Evolutionary conservation across 164 flowering plant species (phyloP), one percentile per base, ranked within the genome.

Genomic region (Saururus chinensis): DNA sequence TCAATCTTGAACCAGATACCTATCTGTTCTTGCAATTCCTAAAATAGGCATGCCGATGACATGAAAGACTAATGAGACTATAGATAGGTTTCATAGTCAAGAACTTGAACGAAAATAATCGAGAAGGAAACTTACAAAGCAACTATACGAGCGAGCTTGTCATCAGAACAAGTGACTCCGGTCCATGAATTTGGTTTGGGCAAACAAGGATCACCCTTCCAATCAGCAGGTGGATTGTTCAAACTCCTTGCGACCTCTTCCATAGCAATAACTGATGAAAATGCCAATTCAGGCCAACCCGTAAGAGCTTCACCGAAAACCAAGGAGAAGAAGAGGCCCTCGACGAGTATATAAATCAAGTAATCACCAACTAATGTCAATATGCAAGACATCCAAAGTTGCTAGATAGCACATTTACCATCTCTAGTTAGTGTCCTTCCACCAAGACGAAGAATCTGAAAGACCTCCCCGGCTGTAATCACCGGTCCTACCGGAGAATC

Each of bases 171-270:
- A 7, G 71, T 64, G 52, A 95, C 82, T 60, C 99, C 97, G 2
- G 84, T 84, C 99, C 99, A 91, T 30, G 92, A 72, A 61, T 86
- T 64, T 52, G 69, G 64, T 21, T 7, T 40, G 40, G 96, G 99
- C 62, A 87, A 64, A 72, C 96, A 95, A n/a, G 99, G 98, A 75
- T 95, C 96, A 9, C 96, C 98, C 10, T 51, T 68, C 99, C 99
- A 95, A 73, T 91, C 96, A 0, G 75, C 24, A 6, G 96, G 96
- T 14, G 80, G 84, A 64, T 85, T 82, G 51, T 70, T 61, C 8
- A 91, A 71, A 64, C 76, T 66, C 77, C 74, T 81, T 24, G 79
- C 81, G 19, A 91, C 20, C 0, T 78, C 81, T 59, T 82, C 77
- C 92, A 95, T 83, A 25, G 79, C 90, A 75, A 64, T 41, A 66